Evolutionary conservation across 169 alveolate genomes (phyloP).

Genomic region (Toxoplasma gondii): DNA sequence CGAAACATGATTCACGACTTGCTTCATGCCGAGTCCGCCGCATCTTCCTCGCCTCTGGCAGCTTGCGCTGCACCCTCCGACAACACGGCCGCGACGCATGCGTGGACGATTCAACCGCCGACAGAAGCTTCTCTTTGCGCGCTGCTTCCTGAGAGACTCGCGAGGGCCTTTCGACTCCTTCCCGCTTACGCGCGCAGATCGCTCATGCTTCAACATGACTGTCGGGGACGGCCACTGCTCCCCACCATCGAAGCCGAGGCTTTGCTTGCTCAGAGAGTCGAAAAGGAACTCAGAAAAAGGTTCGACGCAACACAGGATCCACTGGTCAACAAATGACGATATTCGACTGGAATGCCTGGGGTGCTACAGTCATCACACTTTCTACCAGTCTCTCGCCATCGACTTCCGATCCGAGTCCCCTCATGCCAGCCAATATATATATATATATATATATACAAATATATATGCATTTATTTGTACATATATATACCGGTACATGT

Average conservation of each 20-base stretch:
- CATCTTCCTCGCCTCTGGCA: not conserved
- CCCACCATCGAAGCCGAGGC: conserved; percentile 46
- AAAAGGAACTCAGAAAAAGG: conserved; percentile 34
- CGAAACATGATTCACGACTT: not conserved
- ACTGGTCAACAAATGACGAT: too few species aligned
- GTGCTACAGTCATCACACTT: not conserved
- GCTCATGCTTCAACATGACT: conserved; percentile 16
- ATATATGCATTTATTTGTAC: not conserved
- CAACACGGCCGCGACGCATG: not conserved
- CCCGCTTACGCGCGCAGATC: conserved; percentile 35
- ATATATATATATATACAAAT: not conserved
- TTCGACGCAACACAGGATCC: not conserved
- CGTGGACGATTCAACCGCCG: not conserved
- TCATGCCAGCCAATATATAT: not conserved
- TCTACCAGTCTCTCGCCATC: too few species aligned
- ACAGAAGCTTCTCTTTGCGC: not conserved
- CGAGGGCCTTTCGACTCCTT: conserved; percentile 32
- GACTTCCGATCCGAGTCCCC: too few species aligned
- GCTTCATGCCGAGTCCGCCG: not conserved
- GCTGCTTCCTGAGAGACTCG: not conserved
- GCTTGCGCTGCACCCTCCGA: not conserved
- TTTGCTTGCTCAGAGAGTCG: conserved; percentile 20
- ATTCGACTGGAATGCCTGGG: too few species aligned
- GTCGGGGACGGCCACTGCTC: conserved; percentile 30
- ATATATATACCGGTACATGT: not conserved